Evolutionary conservation across 2,329 filamentous ascomycete species (phyloP), one percentile per base, ranked within the genome.

Genomic region (Colletotrichum spaethianum): DNA sequence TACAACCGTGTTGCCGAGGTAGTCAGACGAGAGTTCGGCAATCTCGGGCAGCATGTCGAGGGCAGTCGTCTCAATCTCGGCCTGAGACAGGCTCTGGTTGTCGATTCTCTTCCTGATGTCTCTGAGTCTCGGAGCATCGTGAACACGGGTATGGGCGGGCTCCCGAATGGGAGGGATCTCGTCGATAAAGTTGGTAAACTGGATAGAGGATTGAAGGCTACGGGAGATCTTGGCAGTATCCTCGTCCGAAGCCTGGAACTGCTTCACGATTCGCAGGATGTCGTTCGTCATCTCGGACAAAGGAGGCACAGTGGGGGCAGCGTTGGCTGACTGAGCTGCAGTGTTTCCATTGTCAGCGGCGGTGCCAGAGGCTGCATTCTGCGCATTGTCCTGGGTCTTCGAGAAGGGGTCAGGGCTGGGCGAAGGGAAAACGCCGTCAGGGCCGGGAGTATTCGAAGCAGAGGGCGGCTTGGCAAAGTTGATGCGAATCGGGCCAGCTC

Each of bases 61-160:
- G 50, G 96, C 96, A 74, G 96, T 97, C 75, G 92, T 93, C 82
- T 99, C 96, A 76, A 98, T 97, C 82, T 99, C 96, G 23, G 92
- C 87, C 73, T 93, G 90, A 1, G 93, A 93, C 81, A 96, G 92
- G 70, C 93, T 94, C 79, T 96, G 94, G 82, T 98, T 98, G 82
- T 99, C 96, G 77, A 99, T 98, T 48, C 95, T 92, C 87, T 99
- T 99, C 78, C 96, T 91, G 75, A 99, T 98, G 80, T 99, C 96
- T 72, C 96, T 92, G 57, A 99, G 90, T 82, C 96, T 95, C 1
- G 96, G 96, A 16, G 96, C 96, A 84, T 99, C 96, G 78, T 98
- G 95, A 64, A 97, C 90, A 70, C 96, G 90, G 63, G 93, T 94
- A 81, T 97, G 95, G 70, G 92, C 95, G 12, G 96, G 94, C 81